Evolutionary conservation across 805 yeast species (phyloP).

Genomic region (Hagleromyces aurorensis): DNA sequence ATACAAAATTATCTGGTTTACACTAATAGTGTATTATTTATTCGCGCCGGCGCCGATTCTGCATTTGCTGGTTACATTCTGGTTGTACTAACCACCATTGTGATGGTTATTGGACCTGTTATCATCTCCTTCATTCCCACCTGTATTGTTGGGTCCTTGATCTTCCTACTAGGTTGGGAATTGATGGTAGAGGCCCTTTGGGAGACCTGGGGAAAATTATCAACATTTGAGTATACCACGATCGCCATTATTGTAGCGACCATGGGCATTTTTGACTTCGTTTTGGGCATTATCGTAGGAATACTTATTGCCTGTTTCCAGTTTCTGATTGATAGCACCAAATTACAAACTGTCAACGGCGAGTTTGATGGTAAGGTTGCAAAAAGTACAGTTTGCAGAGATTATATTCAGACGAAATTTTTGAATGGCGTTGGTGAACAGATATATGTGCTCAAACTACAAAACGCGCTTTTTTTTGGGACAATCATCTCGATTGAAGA

Average conservation of each 20-base stretch:
- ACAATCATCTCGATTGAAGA: slow-evolving; percentile 88
- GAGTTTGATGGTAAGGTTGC: slow-evolving; percentile 83
- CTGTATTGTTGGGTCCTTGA: slow-evolving; percentile 90
- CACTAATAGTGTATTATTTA: slow-evolving; percentile 85
- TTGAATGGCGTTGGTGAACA: slow-evolving; percentile 82
- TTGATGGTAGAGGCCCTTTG: slow-evolving; percentile 74
- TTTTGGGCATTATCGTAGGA: slow-evolving; percentile 85
- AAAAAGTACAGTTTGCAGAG: slow-evolving; percentile 85
- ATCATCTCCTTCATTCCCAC: slow-evolving; percentile 93
- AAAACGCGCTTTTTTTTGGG: slow-evolving; percentile 89
- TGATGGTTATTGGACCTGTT: slow-evolving; percentile 84
- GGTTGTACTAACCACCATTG: slow-evolving; percentile 69
- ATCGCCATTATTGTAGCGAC: slow-evolving; percentile 79
- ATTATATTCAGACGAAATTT: slow-evolving; percentile 81
- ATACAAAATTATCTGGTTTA: slow-evolving; percentile 93
- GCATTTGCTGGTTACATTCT: slow-evolving; percentile 84
- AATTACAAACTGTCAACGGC: slow-evolving; percentile 72
- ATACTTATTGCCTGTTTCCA: slow-evolving; percentile 85
- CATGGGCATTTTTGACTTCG: slow-evolving; percentile 96
- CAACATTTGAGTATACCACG: slow-evolving; percentile 73
- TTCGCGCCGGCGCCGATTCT: slow-evolving; percentile 90
- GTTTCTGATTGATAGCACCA: slow-evolving; percentile 89
- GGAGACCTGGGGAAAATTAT: slow-evolving; percentile 75
- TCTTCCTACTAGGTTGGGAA: slow-evolving; percentile 86
- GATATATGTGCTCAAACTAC: slow-evolving; percentile 76